Conservation (phyloP, 805 yeast species). For the Wickerhamomyces mucosus region DNA sequence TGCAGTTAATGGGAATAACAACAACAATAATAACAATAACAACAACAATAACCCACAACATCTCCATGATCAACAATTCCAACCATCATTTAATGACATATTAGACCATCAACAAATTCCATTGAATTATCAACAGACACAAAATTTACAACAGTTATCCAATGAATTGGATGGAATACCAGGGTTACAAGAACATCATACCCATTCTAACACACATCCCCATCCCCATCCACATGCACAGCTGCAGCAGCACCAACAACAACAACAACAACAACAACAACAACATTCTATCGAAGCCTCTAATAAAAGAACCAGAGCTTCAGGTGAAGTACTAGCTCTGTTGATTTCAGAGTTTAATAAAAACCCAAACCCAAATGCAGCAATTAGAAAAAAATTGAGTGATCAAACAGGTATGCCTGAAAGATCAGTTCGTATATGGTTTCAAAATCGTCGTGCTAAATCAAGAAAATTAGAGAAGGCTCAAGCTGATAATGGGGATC, state of each 20-base stretch:
- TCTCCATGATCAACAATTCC: no score
- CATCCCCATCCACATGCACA: slow-evolving; percentile 1
- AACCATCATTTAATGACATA: no score
- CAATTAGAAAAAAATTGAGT: slow-evolving; percentile 59
- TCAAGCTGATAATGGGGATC: slow-evolving; percentile 18
- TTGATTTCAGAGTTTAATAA: slow-evolving; percentile 59
- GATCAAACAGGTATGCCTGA: slow-evolving; percentile 74
- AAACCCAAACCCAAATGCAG: slow-evolving; percentile 71
- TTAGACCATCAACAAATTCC: no score
- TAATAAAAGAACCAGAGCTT: slow-evolving; percentile 57
- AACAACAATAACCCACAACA: no score
- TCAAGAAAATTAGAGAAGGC: slow-evolving; percentile 55
- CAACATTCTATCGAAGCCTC: slow-evolving; percentile 6
- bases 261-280: slow-evolving; percentile 4
- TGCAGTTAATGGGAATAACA: no score
- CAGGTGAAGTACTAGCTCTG: slow-evolving; percentile 68
- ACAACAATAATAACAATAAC: no score
- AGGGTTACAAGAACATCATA: no score
- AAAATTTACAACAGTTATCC: no score
- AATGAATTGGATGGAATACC: no score
- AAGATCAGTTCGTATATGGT: slow-evolving; percentile 87
- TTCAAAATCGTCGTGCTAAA: slow-evolving; percentile 81
- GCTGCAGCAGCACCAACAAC: slow-evolving; percentile 3
- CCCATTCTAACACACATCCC: slow-evolving; percentile 2
- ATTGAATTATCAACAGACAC: no score